Evolutionary conservation across 305 asterid genomes (phyloP), one percentile per base, ranked within the genome.

Genomic region (Lippia alba): DNA sequence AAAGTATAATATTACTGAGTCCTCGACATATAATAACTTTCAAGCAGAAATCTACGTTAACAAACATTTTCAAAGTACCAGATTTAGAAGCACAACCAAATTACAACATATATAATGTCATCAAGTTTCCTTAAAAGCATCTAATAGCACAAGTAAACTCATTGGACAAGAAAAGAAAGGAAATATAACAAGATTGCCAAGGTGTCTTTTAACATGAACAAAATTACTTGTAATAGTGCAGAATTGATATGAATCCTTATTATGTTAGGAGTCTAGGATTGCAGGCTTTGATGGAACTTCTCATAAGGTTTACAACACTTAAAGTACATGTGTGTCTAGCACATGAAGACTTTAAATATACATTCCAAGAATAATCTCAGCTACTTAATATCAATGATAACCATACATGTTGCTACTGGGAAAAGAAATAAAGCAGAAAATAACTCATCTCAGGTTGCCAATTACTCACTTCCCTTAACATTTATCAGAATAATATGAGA

Each of bases 1-100:
- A 24, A 24, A 24, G 30, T 24, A 24, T 24, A 24, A 24, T 24
- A 59, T 34, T 11, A 5, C 7, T 34, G 64, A 59, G 8, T n/a
- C 5, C 10, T 33, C 15, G 60, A 33, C 17, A 51, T 53, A 19
- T 44, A 66, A 51, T 49, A 33, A 34, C n/a, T 32, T 24, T 53
- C 48, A 66, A 50, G 50, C 32, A 57, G 63, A 64, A 46, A 64
- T 44, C 32, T 50, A 57, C 58, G 33, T 64, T 6, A 8, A 46
- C 24, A 49, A 64, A 46, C 58, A 64, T 10, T 24, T 30, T 15
- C 30, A 20, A 14, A 30, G 41, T 12, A 8, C 41, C 46, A 24
- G 2, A 64, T 46, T 48, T 12, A 49, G 44, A 46, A 30, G 45
- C 6, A 17, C 15, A 30, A 24, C 56, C 24, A 49, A 9, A 18